Evolutionary conservation across 1,284 basidiomycete genomes (phyloP), one percentile per base, ranked within the genome.

Genomic region (Irpex rosettiformis): DNA sequence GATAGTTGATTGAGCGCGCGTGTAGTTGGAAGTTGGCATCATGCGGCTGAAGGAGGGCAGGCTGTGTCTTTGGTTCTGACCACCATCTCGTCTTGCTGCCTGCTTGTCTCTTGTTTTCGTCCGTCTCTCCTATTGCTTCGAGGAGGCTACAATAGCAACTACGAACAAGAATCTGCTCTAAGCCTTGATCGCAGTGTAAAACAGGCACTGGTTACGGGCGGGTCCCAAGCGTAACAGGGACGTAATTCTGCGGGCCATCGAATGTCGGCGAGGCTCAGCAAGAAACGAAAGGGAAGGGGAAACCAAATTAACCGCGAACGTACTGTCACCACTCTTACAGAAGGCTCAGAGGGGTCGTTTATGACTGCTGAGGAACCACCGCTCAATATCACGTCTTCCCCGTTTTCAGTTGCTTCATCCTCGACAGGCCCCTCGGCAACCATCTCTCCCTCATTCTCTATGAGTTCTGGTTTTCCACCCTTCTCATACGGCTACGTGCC

Each of bases 251-350:
- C 22, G n/a, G 43, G 22, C 43, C n/a, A 24, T 24, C 67, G 65
- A 55, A 84, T 84, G 82, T 79, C 81, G 76, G 75, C 80, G 74
- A 75, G 80, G 62, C 82, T 80, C 78, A 82, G 78, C 72, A 84
- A 83, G 74, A 85, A 79, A 62, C 77, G 81, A 64, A 84, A 83
- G 69, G 77, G 74, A n/a, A 79, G 79, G 54, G 76, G 70, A 69
- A 77, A 77, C 70, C 70, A 73, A 28, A 64, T 66, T 64, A 82
- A 79, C 71, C 79, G 85, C 64, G 83, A 84, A 69, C 78, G 84
- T 58, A 86, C 84, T 16, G 82, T 86, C 63, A 84, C 82, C 61
- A 84, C 83, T 45, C 79, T 86, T 66, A 83, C 82, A 21, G 78
- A 82, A 64, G 80, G 81, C 62, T 75, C 78, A 33, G 79, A 80